phyloP scores from a whole-genome alignment of 2,329 filamentous ascomycete genomes.

The Phaeosphaeria sp. region DNA sequence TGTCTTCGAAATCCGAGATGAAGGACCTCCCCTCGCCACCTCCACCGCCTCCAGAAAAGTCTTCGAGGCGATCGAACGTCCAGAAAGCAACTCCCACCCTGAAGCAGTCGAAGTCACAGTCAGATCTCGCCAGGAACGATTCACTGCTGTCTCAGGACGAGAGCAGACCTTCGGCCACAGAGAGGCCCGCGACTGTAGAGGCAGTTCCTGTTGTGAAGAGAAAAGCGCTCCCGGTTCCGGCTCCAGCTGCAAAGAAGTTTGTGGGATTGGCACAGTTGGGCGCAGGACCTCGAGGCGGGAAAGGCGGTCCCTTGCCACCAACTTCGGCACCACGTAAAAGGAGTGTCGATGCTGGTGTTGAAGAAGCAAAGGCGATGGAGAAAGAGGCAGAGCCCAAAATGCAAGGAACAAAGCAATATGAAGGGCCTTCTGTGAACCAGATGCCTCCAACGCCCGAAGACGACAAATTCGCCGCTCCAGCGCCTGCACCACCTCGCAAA shows the following conservation, averaged over 20 bases:
- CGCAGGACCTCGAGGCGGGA: constrained; percentile 37
- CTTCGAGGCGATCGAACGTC: constrained; percentile 24
- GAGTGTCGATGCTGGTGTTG: constrained; percentile 15
- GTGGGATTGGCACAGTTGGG: constrained; percentile 37
- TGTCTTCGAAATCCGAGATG: constrained; percentile 19
- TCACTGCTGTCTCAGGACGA: constrained; percentile 35
- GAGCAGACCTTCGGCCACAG: background rate
- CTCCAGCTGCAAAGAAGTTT: constrained; percentile 29
- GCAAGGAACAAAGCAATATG: constrained; percentile 8
- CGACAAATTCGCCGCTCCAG: constrained; percentile 11
- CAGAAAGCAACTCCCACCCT: constrained; percentile 28
- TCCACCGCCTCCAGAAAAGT: constrained; percentile 46
- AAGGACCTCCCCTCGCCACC: constrained; percentile 44
- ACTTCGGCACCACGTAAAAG: constrained; percentile 25
- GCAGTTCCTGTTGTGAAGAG: constrained; percentile 29
- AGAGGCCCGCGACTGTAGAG: constrained; percentile 7
- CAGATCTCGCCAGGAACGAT: constrained; percentile 32
- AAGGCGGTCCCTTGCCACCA: constrained; percentile 29
- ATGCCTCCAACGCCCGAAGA: constrained; percentile 44
- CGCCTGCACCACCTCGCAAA: constrained; percentile 29
- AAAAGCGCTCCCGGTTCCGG: constrained; percentile 35
- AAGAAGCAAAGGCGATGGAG: constrained; percentile 4
- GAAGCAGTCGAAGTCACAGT: constrained; percentile 27
- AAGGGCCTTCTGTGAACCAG: constrained; percentile 11
- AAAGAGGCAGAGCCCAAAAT: constrained; percentile 6